A percentile compares a stretch with the other conserved stretches of the same genome.
Conservation (phyloP, 495 filamentous ascomycete species). For the Penicillium paradoxum region DNA sequence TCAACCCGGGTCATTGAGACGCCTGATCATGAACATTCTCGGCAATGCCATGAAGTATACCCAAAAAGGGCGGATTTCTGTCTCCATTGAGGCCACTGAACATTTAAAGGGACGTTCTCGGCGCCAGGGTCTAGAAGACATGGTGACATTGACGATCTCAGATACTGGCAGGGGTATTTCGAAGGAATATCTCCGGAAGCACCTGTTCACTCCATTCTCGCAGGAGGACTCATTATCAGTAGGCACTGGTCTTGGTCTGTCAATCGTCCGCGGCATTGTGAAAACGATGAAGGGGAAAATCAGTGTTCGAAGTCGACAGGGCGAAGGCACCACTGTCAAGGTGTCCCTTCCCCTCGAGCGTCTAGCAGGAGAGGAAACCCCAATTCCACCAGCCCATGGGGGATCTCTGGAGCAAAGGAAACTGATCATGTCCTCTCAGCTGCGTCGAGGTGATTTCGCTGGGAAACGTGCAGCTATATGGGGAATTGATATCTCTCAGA, state of each 20-base stretch:
- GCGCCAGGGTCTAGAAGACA: constrained; percentile 21
- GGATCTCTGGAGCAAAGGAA: constrained; percentile 4
- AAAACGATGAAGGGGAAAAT: constrained; percentile 45
- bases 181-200: constrained; percentile 37
- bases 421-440: constrained; percentile 2
- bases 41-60: constrained; percentile 74
- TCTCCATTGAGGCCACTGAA: constrained; percentile 47
- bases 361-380: constrained; percentile 12
- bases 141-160: constrained; percentile 34
- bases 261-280: constrained; percentile 49
- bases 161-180: constrained; percentile 47
- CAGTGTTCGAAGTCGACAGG: constrained; percentile 41
- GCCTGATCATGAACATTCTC: constrained; percentile 68
- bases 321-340: constrained; percentile 45
- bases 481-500: constrained; percentile 8
- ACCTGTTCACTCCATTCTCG: constrained; percentile 40
- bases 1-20: constrained; percentile 58
- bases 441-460: constrained; percentile 12
- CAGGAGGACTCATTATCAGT: constrained; percentile 38
- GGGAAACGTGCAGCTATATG: constrained; percentile 18
- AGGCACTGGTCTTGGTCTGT: constrained; percentile 46
- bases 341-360: constrained; percentile 39
- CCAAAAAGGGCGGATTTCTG: constrained; percentile 50
- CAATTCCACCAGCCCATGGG: background rate
- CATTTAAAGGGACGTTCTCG: constrained; percentile 12